Conservation (phyloP, 129 eudicot genomes). For the Cynara cardunculus region DNA sequence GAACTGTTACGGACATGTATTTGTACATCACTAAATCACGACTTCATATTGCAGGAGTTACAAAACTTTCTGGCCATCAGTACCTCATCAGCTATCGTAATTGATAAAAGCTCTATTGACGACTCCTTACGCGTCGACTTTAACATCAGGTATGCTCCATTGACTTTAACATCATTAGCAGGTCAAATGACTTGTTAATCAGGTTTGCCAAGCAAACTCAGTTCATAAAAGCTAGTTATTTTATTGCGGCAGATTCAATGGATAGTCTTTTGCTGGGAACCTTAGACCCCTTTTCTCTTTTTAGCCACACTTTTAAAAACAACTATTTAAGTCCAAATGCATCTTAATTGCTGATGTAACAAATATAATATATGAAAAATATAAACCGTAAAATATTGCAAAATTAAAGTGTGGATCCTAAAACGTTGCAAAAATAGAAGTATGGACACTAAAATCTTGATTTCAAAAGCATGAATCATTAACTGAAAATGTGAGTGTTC, state of each 20-base stretch:
- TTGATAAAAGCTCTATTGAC: slow-evolving; percentile 86
- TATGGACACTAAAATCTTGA: neutral
- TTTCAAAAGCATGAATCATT: neutral
- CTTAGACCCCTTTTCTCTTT: neutral
- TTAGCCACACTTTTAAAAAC: neutral
- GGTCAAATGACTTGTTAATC: neutral
- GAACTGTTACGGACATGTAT: too few species aligned
- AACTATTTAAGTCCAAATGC: neutral
- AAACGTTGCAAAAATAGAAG: neutral
- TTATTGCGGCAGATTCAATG: too few species aligned
- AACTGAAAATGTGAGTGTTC: neutral
- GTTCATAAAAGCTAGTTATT: too few species aligned
- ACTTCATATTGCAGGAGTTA: slow-evolving; percentile 54
- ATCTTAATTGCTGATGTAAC: neutral
- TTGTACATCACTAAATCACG: neutral
- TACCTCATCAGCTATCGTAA: slow-evolving; percentile 69
- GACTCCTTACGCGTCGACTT: slow-evolving; percentile 74
- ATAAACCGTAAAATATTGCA: neutral
- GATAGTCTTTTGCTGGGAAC: too few species aligned
- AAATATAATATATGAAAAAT: too few species aligned
- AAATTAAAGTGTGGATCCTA: neutral
- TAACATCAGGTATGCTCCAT: slow-evolving; percentile 62
- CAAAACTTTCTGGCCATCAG: slow-evolving; percentile 58
- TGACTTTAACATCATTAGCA: neutral
- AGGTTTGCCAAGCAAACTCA: too few species aligned